These are phyloP conservation scores for Lagenaria siceraria DNA, from an alignment of 306 rosid species.

Conservation along the genomic window DNA sequence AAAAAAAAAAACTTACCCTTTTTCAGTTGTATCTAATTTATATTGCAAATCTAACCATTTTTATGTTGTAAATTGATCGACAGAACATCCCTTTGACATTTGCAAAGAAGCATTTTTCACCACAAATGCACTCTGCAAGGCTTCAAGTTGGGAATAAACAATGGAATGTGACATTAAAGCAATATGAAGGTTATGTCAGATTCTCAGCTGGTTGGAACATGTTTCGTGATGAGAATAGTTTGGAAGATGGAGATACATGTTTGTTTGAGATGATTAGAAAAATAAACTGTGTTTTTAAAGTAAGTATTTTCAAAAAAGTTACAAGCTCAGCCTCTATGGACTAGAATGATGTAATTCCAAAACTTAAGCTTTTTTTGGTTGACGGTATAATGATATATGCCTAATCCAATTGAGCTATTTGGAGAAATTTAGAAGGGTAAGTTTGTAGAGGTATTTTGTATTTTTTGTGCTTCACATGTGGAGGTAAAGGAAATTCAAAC, in stretches of 20 bases:
- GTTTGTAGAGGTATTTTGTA: too few relatives aligned
- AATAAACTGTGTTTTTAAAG: not conserved
- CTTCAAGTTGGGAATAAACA: not conserved
- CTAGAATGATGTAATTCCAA: not conserved
- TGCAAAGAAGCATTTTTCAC: not conserved
- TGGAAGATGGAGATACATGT: not conserved
- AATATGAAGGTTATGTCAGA: not conserved
- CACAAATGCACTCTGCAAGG: not conserved
- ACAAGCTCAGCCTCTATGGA: not conserved
- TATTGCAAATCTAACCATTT: not conserved
- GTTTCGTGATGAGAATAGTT: slow-evolving; percentile 2
- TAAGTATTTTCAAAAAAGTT: not conserved
- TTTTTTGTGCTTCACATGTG: too few relatives aligned
- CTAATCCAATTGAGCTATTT: too few relatives aligned
- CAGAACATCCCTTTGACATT: slow-evolving; percentile 1
- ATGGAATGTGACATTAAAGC: not conserved
- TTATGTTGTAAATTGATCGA: not conserved
- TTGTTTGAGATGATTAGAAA: not conserved
- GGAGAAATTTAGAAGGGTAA: too few relatives aligned
- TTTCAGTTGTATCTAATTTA: too few relatives aligned
- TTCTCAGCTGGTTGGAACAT: not conserved
- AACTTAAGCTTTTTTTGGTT: not conserved
- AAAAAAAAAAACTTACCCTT: too few relatives aligned
- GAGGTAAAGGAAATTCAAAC: too few relatives aligned
- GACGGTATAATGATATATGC: too few relatives aligned